A percentile compares a stretch with the other conserved stretches of the same genome.
phyloP scores from a whole-genome alignment of 805 yeast species.

The Teunomyces cretensis region DNA sequence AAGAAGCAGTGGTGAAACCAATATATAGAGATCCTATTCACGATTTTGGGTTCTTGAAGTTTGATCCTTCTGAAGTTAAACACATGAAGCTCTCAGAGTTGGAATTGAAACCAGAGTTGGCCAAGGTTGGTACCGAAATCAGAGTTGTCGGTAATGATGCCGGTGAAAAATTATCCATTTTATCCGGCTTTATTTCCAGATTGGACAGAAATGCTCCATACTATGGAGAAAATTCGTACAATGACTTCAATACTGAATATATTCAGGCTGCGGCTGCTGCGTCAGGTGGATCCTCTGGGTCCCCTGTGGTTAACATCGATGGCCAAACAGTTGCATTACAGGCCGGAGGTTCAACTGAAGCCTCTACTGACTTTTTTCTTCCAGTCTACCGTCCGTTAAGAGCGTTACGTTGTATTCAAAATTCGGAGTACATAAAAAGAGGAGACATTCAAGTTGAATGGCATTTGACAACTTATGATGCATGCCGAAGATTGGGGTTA shows the following conservation, averaged over 20 bases:
- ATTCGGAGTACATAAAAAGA: conserved; percentile 60
- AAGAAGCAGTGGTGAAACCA: conserved; percentile 83
- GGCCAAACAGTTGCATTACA: conserved; percentile 89
- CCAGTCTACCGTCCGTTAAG: conserved; percentile 83
- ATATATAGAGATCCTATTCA: conserved; percentile 93
- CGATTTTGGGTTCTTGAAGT: conserved; percentile 86
- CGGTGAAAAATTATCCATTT: conserved; percentile 86
- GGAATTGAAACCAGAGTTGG: conserved; percentile 73
- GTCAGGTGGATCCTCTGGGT: conserved; percentile 93
- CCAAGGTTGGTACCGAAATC: conserved; percentile 89
- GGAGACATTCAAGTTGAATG: conserved; percentile 94
- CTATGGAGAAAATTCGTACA: conserved; percentile 83
- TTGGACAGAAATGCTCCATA: conserved; percentile 94
- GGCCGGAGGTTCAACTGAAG: conserved; percentile 91
- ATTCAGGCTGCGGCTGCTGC: conserved; percentile 96
- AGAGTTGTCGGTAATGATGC: conserved; percentile 96
- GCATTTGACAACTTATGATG: conserved; percentile 84
- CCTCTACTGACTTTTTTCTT: conserved; percentile 89
- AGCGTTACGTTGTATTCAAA: conserved; percentile 74
- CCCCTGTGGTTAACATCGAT: conserved; percentile 89
- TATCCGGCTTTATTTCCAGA: conserved; percentile 83
- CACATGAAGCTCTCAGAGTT: conserved; percentile 71
- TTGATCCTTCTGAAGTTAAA: conserved; percentile 68
- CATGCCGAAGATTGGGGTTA: conserved; percentile 84
- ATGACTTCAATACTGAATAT: conserved; percentile 91